Evolutionary conservation across 805 yeast species (phyloP).

Genomic region (Peterozyma toletana): DNA sequence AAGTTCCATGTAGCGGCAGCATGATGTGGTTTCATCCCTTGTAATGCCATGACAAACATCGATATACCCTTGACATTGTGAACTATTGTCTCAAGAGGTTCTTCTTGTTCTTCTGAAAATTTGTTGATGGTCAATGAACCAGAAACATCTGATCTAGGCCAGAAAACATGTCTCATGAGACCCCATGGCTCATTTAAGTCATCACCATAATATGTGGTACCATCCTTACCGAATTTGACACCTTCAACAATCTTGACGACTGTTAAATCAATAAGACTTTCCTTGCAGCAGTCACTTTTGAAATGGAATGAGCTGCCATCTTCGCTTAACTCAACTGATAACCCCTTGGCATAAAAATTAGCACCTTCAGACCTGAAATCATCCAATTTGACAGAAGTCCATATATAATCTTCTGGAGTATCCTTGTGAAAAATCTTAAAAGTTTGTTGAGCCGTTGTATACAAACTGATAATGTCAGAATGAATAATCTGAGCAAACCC

Average conservation of each 20-base stretch:
- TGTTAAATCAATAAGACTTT: conserved; percentile 63
- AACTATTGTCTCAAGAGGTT: conserved; percentile 17
- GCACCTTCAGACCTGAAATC: conserved; percentile 68
- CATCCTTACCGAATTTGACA: conserved; percentile 85
- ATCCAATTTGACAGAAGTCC: conserved; percentile 91
- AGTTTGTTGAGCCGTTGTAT: conserved; percentile 90
- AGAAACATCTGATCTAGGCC: conserved; percentile 79
- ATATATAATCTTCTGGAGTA: conserved; percentile 47
- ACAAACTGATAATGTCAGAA: conserved; percentile 83
- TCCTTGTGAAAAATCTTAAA: conserved; percentile 64
- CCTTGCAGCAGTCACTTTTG: conserved; percentile 59
- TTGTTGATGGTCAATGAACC: conserved; percentile 51
- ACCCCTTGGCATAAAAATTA: conserved; percentile 71
- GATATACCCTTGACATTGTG: conserved; percentile 35
- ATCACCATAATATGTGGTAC: conserved; percentile 81
- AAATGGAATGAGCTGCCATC: conserved; percentile 45
- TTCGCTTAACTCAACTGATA: conserved; percentile 54
- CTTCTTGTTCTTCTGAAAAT: conserved; percentile 13
- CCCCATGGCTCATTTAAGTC: conserved; percentile 91
- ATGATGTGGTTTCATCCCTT: conserved; percentile 99
- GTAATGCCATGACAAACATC: conserved; percentile 94
- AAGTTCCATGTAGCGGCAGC: conserved; percentile 98
- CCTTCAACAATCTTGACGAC: conserved; percentile 65
- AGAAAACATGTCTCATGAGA: conserved; percentile 88
- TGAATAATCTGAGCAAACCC: conserved; percentile 96